Evolutionary conservation across 495 filamentous ascomycete species (phyloP).

Genomic region (Aspergillus leporis): DNA sequence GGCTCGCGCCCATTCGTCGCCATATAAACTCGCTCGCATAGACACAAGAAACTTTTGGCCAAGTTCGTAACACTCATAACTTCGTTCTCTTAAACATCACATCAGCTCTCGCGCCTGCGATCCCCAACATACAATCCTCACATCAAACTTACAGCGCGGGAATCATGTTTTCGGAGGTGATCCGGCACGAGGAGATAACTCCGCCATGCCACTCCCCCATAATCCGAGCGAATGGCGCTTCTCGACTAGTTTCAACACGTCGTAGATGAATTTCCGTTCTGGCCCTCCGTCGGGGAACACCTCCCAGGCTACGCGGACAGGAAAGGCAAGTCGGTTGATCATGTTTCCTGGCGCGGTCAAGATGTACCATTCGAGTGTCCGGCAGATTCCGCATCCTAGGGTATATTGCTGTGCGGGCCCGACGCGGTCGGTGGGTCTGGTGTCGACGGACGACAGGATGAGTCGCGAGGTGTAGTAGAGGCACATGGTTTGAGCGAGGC

Average conservation of each 20-base stretch:
- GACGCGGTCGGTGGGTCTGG: conserved; percentile 34
- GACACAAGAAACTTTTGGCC: not conserved
- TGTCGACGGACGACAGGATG: conserved; percentile 42
- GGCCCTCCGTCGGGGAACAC: conserved; percentile 38
- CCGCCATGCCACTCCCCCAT: conserved; percentile 45
- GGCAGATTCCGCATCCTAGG: conserved; percentile 43
- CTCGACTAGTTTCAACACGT: conserved; percentile 43
- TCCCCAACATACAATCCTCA: not conserved
- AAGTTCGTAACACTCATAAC: not conserved
- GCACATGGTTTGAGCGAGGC: conserved; percentile 47
- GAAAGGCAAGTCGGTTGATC: conserved; percentile 50
- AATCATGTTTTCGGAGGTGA: not conserved
- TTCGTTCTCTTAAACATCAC: not conserved
- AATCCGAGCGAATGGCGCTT: conserved; percentile 40
- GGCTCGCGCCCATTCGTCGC: not conserved
- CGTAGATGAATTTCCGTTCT: conserved; percentile 39
- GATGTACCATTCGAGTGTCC: conserved; percentile 45
- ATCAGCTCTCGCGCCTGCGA: not conserved
- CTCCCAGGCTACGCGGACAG: conserved; percentile 47
- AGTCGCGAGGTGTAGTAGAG: conserved; percentile 40
- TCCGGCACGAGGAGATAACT: conserved; percentile 30
- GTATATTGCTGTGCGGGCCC: conserved; percentile 39
- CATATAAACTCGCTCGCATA: not conserved
- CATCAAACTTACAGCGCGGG: not conserved
- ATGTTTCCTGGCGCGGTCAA: conserved; percentile 43